Evolutionary conservation across 2,329 filamentous ascomycete species (phyloP).

Genomic region (Monilinia fructigena): DNA sequence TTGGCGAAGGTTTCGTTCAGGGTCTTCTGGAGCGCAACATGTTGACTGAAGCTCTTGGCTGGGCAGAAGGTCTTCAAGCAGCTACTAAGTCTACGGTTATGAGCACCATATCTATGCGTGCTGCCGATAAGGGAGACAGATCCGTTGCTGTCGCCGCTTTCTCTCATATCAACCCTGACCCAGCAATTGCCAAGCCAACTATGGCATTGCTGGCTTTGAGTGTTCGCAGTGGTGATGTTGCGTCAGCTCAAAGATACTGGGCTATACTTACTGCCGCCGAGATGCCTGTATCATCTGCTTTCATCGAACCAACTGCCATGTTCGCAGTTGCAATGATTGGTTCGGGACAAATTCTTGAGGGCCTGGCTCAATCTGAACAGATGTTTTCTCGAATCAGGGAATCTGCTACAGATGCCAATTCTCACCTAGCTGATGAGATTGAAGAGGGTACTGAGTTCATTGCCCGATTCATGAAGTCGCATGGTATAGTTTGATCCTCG

Average conservation of each 20-base stretch:
- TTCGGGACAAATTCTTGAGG: conserved; percentile 80
- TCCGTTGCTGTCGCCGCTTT: conserved; percentile 68
- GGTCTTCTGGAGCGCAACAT: conserved; percentile 70
- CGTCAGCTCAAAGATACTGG: conserved; percentile 79
- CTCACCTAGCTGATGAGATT: conserved; percentile 71
- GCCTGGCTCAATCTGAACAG: conserved; percentile 71
- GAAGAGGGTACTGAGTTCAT: conserved; percentile 80
- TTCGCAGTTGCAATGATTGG: conserved; percentile 85
- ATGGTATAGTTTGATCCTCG: conserved; percentile 56
- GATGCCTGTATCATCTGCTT: conserved; percentile 57
- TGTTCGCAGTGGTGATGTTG: conserved; percentile 76
- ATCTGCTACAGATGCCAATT: conserved; percentile 49
- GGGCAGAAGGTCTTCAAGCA: conserved; percentile 64
- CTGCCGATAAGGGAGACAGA: conserved; percentile 76
- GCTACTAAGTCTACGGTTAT: conserved; percentile 62
- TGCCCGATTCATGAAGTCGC: conserved; percentile 56
- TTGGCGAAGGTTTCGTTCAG: conserved; percentile 74
- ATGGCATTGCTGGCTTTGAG: conserved; percentile 85
- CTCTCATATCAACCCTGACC: conserved; percentile 53
- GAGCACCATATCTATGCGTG: conserved; percentile 69
- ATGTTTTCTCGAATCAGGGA: conserved; percentile 85
- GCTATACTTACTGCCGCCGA: conserved; percentile 64
- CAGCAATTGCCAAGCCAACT: conserved; percentile 57
- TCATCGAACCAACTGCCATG: conserved; percentile 89
- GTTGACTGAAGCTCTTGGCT: conserved; percentile 70